Conservation (phyloP, 257 asterid genomes). For the Petunia secreta region DNA sequence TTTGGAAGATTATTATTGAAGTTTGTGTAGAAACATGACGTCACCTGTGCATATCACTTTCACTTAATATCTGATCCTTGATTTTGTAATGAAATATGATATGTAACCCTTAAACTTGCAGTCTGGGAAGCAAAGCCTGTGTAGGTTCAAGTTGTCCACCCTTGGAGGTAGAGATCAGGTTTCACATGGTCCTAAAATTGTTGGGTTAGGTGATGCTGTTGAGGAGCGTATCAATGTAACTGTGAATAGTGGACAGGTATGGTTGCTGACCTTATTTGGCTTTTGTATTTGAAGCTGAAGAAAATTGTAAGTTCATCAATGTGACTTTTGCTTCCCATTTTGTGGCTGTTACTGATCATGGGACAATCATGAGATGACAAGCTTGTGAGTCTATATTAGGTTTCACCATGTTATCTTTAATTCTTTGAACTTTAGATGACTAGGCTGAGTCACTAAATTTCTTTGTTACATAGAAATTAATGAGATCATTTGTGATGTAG, state of each 20-base stretch:
- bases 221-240: slow-evolving; percentile 73
- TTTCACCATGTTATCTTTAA: slow-evolving; percentile 5
- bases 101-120: slow-evolving; percentile 41
- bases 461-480: background rate
- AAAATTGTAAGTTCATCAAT: background rate
- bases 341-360: background rate
- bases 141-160: slow-evolving; percentile 73
- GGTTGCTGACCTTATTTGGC: slow-evolving; percentile 14
- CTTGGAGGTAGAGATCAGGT: slow-evolving; percentile 43
- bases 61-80: background rate
- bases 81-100: slow-evolving; percentile 15
- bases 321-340: background rate
- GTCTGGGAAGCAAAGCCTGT: slow-evolving; percentile 89
- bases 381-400: background rate
- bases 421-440: background rate
- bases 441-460: slow-evolving; percentile 18
- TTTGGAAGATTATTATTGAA: background rate
- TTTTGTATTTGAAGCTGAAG: slow-evolving; percentile 19
- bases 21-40: slow-evolving; percentile 2
- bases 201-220: slow-evolving; percentile 83
- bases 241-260: slow-evolving; percentile 75
- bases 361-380: slow-evolving; percentile 13
- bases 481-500: slow-evolving; percentile 5
- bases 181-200: slow-evolving; percentile 52
- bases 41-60: background rate